Conservation (phyloP, 176 grass and related monocot species). For the Eleusine coracana region DNA sequence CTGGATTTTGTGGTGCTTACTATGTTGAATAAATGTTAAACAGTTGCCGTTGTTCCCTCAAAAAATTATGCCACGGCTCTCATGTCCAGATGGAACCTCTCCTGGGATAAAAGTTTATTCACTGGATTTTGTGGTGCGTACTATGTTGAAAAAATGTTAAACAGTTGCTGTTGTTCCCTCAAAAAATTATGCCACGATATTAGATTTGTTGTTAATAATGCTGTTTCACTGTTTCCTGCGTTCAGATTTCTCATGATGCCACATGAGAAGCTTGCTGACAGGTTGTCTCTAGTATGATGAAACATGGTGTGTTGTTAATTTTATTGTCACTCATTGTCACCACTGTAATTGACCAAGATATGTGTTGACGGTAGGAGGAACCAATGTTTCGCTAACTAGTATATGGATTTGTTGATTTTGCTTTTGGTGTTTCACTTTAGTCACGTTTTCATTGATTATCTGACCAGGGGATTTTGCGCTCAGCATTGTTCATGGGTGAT, state of each 20-base stretch:
- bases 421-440: slow-evolving; percentile 8
- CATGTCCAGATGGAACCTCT: slow-evolving; percentile 3
- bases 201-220: not conserved
- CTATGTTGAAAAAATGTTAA: not conserved
- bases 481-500: slow-evolving; percentile 1
- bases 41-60: not conserved
- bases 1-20: not conserved
- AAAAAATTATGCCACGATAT: slow-evolving; percentile 8
- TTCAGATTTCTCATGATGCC: slow-evolving; percentile 14
- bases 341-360: not conserved
- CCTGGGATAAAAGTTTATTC: slow-evolving; percentile 6
- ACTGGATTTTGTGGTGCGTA: not conserved
- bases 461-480: not conserved
- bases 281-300: not conserved
- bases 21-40: slow-evolving; percentile 1
- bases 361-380: not conserved
- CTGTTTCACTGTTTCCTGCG: slow-evolving; percentile 8
- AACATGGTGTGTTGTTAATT: not conserved
- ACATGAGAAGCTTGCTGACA: not conserved
- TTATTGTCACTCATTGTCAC: not conserved
- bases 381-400: not conserved
- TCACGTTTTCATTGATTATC: not conserved
- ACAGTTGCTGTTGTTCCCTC: slow-evolving; percentile 4
- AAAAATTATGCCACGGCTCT: not conserved
- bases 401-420: not conserved